These are phyloP conservation scores for Plasmodium vinckei DNA, from an alignment of 169 alveolate genomes.

Conservation along the genomic window DNA sequence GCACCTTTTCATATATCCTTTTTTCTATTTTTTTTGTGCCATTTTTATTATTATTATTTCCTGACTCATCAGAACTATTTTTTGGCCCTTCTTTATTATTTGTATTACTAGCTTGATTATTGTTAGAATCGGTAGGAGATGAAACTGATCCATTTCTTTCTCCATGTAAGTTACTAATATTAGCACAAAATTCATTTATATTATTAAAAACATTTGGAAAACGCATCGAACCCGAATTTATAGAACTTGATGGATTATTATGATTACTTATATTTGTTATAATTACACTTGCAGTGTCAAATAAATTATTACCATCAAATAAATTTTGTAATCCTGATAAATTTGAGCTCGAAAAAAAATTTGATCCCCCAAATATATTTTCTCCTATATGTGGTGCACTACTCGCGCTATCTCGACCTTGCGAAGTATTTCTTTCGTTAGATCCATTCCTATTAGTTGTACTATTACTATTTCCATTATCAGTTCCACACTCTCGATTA, in stretches of 20 bases:
- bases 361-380: not conserved
- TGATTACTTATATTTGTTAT: not conserved
- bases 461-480: not conserved
- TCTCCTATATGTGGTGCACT: not conserved
- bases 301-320: not conserved
- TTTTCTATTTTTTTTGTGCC: constrained; percentile 35
- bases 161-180: not conserved
- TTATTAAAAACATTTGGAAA: not conserved
- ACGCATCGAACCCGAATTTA: not conserved
- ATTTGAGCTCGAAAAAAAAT: not conserved
- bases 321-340: not conserved
- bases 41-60: not conserved
- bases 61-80: not conserved
- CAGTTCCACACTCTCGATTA: not conserved
- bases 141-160: not conserved
- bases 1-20: constrained; percentile 42
- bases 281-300: not conserved
- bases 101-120: not conserved
- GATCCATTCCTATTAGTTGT: not conserved
- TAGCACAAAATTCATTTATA: not conserved
- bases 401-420: not conserved
- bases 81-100: not conserved
- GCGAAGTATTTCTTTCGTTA: not conserved
- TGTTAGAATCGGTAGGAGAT: not conserved
- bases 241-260: not conserved